phyloP scores from a whole-genome alignment of 176 grass and related monocot genomes.

The Luzula sylvatica region DNA sequence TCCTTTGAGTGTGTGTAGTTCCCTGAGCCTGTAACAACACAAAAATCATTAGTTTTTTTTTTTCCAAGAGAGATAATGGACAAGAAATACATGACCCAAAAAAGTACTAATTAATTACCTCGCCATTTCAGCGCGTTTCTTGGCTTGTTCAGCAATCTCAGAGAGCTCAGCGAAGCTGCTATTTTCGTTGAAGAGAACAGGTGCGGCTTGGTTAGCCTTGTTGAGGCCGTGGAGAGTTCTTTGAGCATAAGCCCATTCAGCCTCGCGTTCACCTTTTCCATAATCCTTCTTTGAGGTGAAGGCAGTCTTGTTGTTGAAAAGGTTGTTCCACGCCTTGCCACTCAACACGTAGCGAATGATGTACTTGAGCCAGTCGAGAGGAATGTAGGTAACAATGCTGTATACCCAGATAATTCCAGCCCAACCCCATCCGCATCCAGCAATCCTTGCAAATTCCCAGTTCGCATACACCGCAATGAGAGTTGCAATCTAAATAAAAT shows the following conservation, averaged over 20 bases:
- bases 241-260: constrained; percentile 83
- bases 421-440: constrained; percentile 91
- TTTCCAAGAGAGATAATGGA: not conserved
- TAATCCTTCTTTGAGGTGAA: constrained; percentile 92
- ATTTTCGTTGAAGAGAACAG: constrained; percentile 40
- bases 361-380: constrained; percentile 79
- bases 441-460: constrained; percentile 69
- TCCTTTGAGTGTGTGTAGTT: constrained; percentile 21
- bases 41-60: constrained; percentile 1
- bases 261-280: constrained; percentile 58
- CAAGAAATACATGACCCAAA: not conserved
- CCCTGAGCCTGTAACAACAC: constrained; percentile 8
- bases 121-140: constrained; percentile 73
- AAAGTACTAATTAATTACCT: constrained; percentile 29
- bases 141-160: constrained; percentile 80
- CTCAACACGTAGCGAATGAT: constrained; percentile 68
- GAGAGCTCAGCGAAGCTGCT: constrained; percentile 51
- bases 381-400: constrained; percentile 68
- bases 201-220: constrained; percentile 22
- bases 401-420: constrained; percentile 88
- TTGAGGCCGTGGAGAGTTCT: constrained; percentile 89
- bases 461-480: constrained; percentile 64
- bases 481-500: constrained; percentile 53
- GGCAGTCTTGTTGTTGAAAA: constrained; percentile 77
- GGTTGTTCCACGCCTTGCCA: constrained; percentile 82